Evolutionary conservation across 495 filamentous ascomycete species (phyloP).

Genomic region (Hyaloscypha finlandica): DNA sequence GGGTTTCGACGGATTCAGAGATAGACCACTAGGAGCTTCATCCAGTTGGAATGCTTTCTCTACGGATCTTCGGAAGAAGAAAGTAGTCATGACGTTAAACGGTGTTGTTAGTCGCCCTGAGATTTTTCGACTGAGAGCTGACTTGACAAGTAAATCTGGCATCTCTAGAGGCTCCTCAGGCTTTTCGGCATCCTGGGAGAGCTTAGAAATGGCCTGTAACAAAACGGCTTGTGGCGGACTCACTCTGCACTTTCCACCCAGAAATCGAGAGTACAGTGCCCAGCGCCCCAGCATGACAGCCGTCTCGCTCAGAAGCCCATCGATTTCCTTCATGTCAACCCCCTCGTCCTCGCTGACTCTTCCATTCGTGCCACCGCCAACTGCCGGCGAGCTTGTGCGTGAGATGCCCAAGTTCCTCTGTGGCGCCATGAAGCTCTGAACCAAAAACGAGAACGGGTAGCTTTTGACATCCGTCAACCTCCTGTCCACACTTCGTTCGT

Average conservation of each 20-base stretch:
- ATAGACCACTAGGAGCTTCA: constrained; percentile 80
- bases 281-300: constrained; percentile 90
- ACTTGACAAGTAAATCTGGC: constrained; percentile 72
- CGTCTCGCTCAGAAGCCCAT: constrained; percentile 81
- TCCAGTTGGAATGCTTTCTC: constrained; percentile 99
- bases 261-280: constrained; percentile 88
- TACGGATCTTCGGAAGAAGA: constrained; percentile 94
- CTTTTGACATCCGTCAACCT: constrained; percentile 92
- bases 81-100: constrained; percentile 86
- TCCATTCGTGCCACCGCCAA: constrained; percentile 44
- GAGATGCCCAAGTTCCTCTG: constrained; percentile 51
- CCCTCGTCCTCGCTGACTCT: constrained; percentile 79
- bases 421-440: constrained; percentile 82
- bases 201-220: constrained; percentile 25
- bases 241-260: constrained; percentile 69
- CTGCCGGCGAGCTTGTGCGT: constrained; percentile 59
- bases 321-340: constrained; percentile 93
- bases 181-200: constrained; percentile 45
- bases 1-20: constrained; percentile 66
- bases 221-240: constrained; percentile 17
- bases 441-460: constrained; percentile 94
- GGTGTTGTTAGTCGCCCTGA: constrained; percentile 68
- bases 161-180: constrained; percentile 52
- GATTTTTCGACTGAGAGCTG: constrained; percentile 75
- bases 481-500: constrained; percentile 81